Evolutionary conservation across 2,329 filamentous ascomycete species (phyloP), one percentile per base, ranked within the genome.

Genomic region (Sclerotinia glacialis): DNA sequence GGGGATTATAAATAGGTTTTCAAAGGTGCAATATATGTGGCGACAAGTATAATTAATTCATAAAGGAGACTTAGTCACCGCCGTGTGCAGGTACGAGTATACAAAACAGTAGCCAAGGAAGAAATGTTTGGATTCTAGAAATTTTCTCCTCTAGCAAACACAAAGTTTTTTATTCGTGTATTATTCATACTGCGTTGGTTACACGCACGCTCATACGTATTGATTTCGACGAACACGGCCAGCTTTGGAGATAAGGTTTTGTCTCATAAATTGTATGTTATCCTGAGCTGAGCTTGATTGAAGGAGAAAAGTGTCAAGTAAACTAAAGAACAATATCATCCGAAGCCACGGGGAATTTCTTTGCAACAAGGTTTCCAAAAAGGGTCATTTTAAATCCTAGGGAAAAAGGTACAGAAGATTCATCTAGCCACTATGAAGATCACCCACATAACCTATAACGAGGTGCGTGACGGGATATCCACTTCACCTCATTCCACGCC

Each of bases 391-490:
- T 8, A 49, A 59, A 3, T 31, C 6, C 7, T 2, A 12, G 28
- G 12, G n/a, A 9, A 49, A 2, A 37, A 60, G 14, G 9, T 1
- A 18, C n/a, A 7, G 21, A 21, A 37, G 2, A 37, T 21, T 8
- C n/a, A n/a, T 5, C 37, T 54, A 8, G 1, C 7, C 5, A 37
- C 16, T n/a, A 60, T 60, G 58, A 49, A 60, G n/a, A 60, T 60
- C 5, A 60, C 44, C n/a, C 58, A 60, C 18, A 60, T 44, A 60
- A 60, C 58, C 7, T 60, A 60, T 12, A 49, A 60, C 28, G 58
- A 49, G 18, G 58, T 60, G 4, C 58, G 58, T 4, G 58, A 28
- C 21, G 28, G 58, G 9, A 44, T 14, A 6, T 5, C 58, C 9
- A 37, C 28, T 8, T 31, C 21, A 2, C 42, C n/a, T 12, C 28